A percentile compares a stretch with the other conserved stretches of the same genome.
Conservation (phyloP, 2,329 filamentous ascomycete genomes). For the Colletotrichum incanum region DNA sequence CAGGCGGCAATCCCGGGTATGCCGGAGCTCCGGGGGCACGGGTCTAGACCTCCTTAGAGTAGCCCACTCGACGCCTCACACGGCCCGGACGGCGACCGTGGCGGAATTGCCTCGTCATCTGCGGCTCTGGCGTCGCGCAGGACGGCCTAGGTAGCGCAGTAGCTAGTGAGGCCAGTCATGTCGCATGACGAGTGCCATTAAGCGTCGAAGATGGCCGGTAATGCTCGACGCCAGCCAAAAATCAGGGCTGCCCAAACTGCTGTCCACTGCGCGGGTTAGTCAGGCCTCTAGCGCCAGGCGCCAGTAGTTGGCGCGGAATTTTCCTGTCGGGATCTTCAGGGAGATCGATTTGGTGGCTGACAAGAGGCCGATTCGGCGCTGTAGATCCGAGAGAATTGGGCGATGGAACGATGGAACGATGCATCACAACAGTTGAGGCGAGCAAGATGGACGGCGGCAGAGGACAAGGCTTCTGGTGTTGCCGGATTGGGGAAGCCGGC, state of each 20-base stretch:
- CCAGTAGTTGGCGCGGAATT: constrained; percentile 16
- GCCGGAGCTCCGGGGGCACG: constrained; percentile 25
- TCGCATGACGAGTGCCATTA: neutral
- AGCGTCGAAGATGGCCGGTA: constrained; percentile 5
- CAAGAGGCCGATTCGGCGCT: constrained; percentile 16
- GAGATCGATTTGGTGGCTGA: constrained; percentile 25
- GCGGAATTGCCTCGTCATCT: constrained; percentile 7
- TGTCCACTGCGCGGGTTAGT: constrained; percentile 11
- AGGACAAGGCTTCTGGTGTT: constrained; percentile 1
- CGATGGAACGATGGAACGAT: neutral
- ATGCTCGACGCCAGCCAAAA: constrained; percentile 21
- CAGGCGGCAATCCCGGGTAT: neutral
- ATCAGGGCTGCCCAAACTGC: constrained; percentile 11
- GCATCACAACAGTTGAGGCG: constrained; percentile 29
- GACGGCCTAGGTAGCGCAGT: neutral
- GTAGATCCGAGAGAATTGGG: constrained; percentile 25
- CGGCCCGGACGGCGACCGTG: constrained; percentile 29
- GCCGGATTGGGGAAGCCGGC: constrained; percentile 5
- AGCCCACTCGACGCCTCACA: constrained; percentile 15
- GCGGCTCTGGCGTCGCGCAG: constrained; percentile 18
- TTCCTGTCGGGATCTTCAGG: constrained; percentile 4
- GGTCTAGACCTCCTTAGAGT: constrained; percentile 7
- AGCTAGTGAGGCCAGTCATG: constrained; percentile 4
- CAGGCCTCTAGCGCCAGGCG: constrained; percentile 24
- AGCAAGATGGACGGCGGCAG: constrained; percentile 1